phyloP scores from a whole-genome alignment of 495 filamentous ascomycete species.

The Penicillium herquei region DNA sequence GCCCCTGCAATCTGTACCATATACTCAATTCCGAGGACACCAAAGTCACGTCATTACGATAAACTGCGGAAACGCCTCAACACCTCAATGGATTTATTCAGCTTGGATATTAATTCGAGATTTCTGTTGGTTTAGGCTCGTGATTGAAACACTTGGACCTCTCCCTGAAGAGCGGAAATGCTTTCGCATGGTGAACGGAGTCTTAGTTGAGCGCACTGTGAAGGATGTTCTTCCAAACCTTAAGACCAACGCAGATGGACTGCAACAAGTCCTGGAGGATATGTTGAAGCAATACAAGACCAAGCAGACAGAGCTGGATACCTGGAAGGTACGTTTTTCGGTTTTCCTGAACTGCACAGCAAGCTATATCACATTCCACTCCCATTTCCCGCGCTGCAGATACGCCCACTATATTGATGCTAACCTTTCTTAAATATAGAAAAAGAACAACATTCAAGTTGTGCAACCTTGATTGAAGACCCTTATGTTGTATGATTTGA shows the following conservation, averaged over 20 bases:
- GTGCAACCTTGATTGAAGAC: slow-evolving; percentile 64
- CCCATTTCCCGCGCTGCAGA: too few species aligned
- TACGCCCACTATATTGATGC: neutral
- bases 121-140: slow-evolving; percentile 59
- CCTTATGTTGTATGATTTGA: slow-evolving; percentile 17
- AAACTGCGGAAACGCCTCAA: too few species aligned
- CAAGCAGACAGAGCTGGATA: slow-evolving; percentile 93
- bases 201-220: slow-evolving; percentile 90
- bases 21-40: neutral
- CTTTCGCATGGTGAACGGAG: slow-evolving; percentile 98
- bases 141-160: slow-evolving; percentile 88
- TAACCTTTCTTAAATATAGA: slow-evolving; percentile 51
- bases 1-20: neutral
- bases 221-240: slow-evolving; percentile 86
- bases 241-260: slow-evolving; percentile 89
- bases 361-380: too few species aligned
- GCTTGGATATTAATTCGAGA: slow-evolving; percentile 12
- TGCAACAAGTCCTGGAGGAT: slow-evolving; percentile 95
- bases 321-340: slow-evolving; percentile 82
- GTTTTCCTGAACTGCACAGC: neutral
- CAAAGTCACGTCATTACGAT: neutral
- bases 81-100: too few species aligned
- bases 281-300: slow-evolving; percentile 94
- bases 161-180: slow-evolving; percentile 87
- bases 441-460: slow-evolving; percentile 98